Evolutionary conservation across 805 yeast species (phyloP).

Genomic region (Lipomyces sp.): DNA sequence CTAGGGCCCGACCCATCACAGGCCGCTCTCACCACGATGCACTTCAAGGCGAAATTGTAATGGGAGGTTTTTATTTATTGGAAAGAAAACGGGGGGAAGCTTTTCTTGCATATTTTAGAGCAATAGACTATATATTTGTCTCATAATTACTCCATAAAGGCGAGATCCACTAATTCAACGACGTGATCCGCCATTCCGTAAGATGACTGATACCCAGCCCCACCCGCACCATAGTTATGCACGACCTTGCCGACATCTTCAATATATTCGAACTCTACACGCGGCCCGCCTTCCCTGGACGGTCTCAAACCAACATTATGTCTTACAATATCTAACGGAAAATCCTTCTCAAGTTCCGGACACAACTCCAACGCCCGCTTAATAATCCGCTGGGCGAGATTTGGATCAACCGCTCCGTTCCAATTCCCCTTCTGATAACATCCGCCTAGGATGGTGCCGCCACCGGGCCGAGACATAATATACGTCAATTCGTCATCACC

Average conservation of each 20-base stretch:
- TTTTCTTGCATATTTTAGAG: background rate
- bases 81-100: background rate
- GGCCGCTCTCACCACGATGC: background rate
- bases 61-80: no score
- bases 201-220: constrained; percentile 78
- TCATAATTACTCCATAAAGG: constrained; percentile 8
- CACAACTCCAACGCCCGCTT: constrained; percentile 47
- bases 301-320: constrained; percentile 80
- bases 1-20: constrained; percentile 23
- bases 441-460: constrained; percentile 77
- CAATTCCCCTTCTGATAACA: constrained; percentile 67
- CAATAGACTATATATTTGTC: background rate
- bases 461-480: constrained; percentile 50
- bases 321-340: constrained; percentile 58
- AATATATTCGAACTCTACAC: constrained; percentile 61
- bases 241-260: constrained; percentile 50
- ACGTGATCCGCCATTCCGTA: constrained; percentile 63
- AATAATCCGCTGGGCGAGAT: constrained; percentile 65
- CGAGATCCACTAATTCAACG: constrained; percentile 40
- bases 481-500: constrained; percentile 37
- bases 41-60: constrained; percentile 18
- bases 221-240: constrained; percentile 72
- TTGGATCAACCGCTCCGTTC: constrained; percentile 61
- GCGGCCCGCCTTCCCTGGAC: constrained; percentile 71
- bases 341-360: constrained; percentile 50